Evolutionary conservation across 768 basidiomycete species (phyloP), one percentile per base, ranked within the genome.

Genomic region (Boletus reticuloceps): DNA sequence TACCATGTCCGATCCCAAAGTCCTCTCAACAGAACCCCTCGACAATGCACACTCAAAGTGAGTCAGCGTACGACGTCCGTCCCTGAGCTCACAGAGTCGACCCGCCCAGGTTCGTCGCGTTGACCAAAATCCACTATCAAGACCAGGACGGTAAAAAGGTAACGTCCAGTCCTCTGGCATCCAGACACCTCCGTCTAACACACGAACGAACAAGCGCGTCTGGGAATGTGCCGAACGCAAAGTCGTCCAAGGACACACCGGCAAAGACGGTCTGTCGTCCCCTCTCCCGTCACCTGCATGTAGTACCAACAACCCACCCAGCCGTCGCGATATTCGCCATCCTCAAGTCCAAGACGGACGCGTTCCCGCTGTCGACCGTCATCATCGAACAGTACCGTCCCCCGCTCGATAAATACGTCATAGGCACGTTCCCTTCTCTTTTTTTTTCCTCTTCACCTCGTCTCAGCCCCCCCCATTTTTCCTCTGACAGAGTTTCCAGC

Each of bases 351-450:
- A 84, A 84, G 69, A 83, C 81, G 9, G 77, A 81, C 56, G 79
- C 82, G 4, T 93, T 92, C 63, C 85, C 84, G 5, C 69, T 80
- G 6, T 91, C 89, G 1, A 94, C 90, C 5, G 80, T 96, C 51
- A 77, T 98, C 60, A 84, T 97, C 62, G 92, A 96, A 66, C 95
- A 97, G 68, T 98, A 88, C 69, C 84, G 96, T 25, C 94, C 96
- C 0, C 92, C 95, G 0, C 79, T 94, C 44, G 88, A 82, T 62
- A 86, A 84, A 58, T 79, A 81, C 58, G 79, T 90, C 55, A 79
- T 96, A 55, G 94, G 91, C 84, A 67, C 40, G 72, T 32, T 29
- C 29, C 56, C 7, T 3, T 5, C 12, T 16, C 31, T 29, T 10
- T 19, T 6, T 22, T 3, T 4, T 2, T 2, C 8, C 13, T 11